Conservation (phyloP, 1,284 basidiomycete genomes). For the Pseudozyma pruni region DNA sequence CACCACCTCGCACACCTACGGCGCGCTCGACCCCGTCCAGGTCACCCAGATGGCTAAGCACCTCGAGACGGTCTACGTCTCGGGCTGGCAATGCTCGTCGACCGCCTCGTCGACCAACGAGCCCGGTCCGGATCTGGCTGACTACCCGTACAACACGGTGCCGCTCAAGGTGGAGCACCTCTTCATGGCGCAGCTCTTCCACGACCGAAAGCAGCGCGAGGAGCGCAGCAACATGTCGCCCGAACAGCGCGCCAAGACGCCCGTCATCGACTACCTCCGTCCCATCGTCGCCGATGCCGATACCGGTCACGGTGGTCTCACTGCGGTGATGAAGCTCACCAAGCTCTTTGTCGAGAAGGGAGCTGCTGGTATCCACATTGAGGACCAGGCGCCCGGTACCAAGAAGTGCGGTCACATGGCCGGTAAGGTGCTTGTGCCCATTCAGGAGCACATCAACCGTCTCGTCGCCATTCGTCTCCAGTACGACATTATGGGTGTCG, state of each 20-base stretch:
- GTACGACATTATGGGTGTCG: slow-evolving; percentile 82
- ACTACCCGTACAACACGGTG: slow-evolving; percentile 76
- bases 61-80: slow-evolving; percentile 68
- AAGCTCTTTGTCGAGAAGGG: slow-evolving; percentile 93
- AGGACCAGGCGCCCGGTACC: slow-evolving; percentile 89
- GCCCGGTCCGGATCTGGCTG: slow-evolving; percentile 68
- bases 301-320: slow-evolving; percentile 85
- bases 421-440: slow-evolving; percentile 77
- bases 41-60: slow-evolving; percentile 71
- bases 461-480: slow-evolving; percentile 80
- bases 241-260: slow-evolving; percentile 71
- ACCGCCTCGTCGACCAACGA: slow-evolving; percentile 68
- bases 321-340: slow-evolving; percentile 94
- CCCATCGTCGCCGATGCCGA: slow-evolving; percentile 70
- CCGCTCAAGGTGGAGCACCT: slow-evolving; percentile 76
- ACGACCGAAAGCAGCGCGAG: slow-evolving; percentile 73
- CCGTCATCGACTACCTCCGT: slow-evolving; percentile 69
- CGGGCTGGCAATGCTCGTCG: slow-evolving; percentile 66
- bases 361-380: slow-evolving; percentile 86
- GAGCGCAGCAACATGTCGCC: slow-evolving; percentile 75
- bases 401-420: slow-evolving; percentile 77
- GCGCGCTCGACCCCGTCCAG: slow-evolving; percentile 97
- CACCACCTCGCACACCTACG: slow-evolving; percentile 90
- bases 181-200: slow-evolving; percentile 75
- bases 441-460: slow-evolving; percentile 82